A percentile compares a stretch with the other conserved stretches of the same genome.
Evolutionary conservation across 1,284 basidiomycete genomes (phyloP).

Genomic region (Leccinum ponderosum): DNA sequence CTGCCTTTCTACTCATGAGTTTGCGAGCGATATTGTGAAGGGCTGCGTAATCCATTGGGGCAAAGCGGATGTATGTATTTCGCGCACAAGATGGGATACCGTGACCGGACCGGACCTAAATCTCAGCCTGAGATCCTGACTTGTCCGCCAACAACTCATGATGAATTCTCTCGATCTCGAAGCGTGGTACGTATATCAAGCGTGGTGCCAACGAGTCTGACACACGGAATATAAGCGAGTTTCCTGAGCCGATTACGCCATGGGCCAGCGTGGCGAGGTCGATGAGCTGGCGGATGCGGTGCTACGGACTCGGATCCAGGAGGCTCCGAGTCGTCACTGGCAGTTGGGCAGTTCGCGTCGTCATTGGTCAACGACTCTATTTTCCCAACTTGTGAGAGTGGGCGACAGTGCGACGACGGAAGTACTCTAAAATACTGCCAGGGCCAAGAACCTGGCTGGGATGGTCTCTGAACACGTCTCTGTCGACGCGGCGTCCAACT

Average conservation of each 20-base stretch:
- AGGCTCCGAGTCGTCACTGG: no score
- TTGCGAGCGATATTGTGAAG: constrained; percentile 25
- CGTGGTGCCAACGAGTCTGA: no score
- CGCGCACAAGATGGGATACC: no score
- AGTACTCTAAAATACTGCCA: not conserved
- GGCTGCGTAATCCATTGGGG: not conserved
- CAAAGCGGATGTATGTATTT: no score
- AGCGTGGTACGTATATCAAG: not conserved
- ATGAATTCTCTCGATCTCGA: not conserved
- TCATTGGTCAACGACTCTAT: no score
- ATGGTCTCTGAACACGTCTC: not conserved
- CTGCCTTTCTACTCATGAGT: constrained; percentile 31
- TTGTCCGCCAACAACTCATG: not conserved
- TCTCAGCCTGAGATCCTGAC: no score
- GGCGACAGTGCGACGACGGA: not conserved
- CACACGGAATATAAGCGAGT: no score
- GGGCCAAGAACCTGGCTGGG: not conserved
- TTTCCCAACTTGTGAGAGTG: no score
- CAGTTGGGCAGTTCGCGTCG: no score
- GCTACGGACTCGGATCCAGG: no score
- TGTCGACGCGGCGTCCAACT: not conserved
- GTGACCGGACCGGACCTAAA: no score
- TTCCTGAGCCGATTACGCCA: no score
- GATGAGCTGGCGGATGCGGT: not conserved
- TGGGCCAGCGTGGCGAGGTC: not conserved